Conservation (phyloP, 371 early-diverging fungal species). For the Gilbertella persicaria region DNA sequence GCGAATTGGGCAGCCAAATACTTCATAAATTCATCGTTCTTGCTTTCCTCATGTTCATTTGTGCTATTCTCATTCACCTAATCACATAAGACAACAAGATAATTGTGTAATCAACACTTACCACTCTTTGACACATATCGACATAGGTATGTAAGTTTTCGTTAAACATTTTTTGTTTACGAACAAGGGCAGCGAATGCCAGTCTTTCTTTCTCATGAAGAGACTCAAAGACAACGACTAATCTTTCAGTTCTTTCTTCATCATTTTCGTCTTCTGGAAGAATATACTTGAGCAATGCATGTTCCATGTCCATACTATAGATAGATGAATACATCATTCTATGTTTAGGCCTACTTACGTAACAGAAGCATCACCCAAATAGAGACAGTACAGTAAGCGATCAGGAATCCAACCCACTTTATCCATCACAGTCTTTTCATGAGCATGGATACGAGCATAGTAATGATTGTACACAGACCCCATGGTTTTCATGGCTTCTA, state of each 20-base stretch:
- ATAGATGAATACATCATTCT: conserved; percentile 14
- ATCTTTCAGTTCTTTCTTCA: conserved; percentile 55
- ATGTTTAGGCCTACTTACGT: conserved; percentile 44
- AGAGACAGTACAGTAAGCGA: conserved; percentile 72
- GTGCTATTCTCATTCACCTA: conserved; percentile 16
- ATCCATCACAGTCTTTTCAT: conserved; percentile 26
- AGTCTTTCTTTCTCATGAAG: conserved; percentile 53
- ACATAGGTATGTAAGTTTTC: conserved; percentile 52
- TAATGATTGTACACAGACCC: conserved; percentile 72
- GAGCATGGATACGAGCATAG: conserved; percentile 64
- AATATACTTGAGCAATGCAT: conserved; percentile 33
- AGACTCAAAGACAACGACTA: conserved; percentile 51
- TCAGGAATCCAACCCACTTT: conserved; percentile 87
- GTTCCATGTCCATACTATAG: conserved; percentile 43
- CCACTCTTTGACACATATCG: conserved; percentile 42
- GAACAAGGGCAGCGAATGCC: conserved; percentile 58
- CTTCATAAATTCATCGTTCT: conserved; percentile 40
- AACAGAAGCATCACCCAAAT: conserved; percentile 78
- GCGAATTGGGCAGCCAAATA: conserved; percentile 58
- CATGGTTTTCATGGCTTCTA: conserved; percentile 76
- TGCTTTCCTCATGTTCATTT: conserved; percentile 27
- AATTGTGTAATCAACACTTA: neutral
- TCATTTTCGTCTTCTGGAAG: conserved; percentile 51
- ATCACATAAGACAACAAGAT: too few relatives aligned
- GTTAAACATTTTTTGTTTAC: conserved; percentile 52